Conservation (phyloP, 2,329 filamentous ascomycete species). For the Pyrenophora teres region DNA sequence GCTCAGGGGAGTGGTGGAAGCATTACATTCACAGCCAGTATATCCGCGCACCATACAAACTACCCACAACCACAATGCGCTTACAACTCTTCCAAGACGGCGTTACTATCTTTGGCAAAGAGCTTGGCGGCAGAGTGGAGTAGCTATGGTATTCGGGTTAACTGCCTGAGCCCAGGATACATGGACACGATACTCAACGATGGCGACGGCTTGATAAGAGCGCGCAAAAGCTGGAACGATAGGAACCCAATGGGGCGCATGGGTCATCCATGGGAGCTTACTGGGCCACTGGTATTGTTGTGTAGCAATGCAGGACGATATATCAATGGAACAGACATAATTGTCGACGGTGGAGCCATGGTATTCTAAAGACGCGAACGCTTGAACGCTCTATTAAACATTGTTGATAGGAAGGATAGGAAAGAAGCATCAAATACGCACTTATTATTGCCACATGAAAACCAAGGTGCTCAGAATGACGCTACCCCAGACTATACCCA, state of each 20-base stretch:
- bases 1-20: conserved; percentile 58
- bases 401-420: neutral
- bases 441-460: neutral
- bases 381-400: neutral
- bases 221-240: conserved; percentile 61
- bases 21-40: conserved; percentile 70
- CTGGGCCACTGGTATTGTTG: conserved; percentile 65
- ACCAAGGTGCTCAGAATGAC: neutral
- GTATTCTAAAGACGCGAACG: conserved; percentile 27
- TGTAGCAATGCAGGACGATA: conserved; percentile 67
- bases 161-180: conserved; percentile 73
- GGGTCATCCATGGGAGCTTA: conserved; percentile 66
- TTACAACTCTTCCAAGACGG: conserved; percentile 76
- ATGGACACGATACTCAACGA: conserved; percentile 78
- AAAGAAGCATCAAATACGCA: neutral
- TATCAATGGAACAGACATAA: conserved; percentile 69
- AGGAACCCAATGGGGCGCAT: conserved; percentile 69
- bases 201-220: conserved; percentile 61
- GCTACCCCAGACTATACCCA: neutral
- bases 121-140: conserved; percentile 76
- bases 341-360: conserved; percentile 62
- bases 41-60: conserved; percentile 71
- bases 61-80: conserved; percentile 72
- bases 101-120: conserved; percentile 65
- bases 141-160: conserved; percentile 70